Conservation (phyloP, 2,329 filamentous ascomycete species). For the Epichloe sp. region DNA sequence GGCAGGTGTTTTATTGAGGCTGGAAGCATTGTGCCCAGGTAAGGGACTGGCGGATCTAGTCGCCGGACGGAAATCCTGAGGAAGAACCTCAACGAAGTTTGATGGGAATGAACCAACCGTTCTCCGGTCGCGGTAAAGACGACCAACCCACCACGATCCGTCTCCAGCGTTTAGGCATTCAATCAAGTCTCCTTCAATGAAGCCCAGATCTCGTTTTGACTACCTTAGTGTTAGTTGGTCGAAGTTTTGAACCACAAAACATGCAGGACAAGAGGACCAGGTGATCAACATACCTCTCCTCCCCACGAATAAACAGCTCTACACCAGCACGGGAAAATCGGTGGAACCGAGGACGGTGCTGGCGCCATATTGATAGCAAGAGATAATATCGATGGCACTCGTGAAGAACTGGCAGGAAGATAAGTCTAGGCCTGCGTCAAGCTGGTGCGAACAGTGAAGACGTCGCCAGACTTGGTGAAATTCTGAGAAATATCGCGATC, state of each 20-base stretch:
- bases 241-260: neutral
- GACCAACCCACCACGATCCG: conserved; percentile 96
- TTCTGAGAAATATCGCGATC: neutral
- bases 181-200: conserved; percentile 94
- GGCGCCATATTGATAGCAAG: conserved; percentile 32
- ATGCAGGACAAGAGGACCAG: neutral
- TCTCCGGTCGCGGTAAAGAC: conserved; percentile 75
- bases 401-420: neutral
- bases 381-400: neutral
- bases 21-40: conserved; percentile 40
- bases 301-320: conserved; percentile 88
- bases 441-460: neutral
- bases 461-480: neutral
- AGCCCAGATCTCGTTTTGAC: conserved; percentile 88
- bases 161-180: conserved; percentile 97
- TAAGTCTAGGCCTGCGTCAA: neutral
- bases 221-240: conserved; percentile 16
- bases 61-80: conserved; percentile 70
- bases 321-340: conserved; percentile 81
- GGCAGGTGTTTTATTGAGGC: conserved; percentile 39
- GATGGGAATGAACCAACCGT: conserved; percentile 90
- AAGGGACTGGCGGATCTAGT: conserved; percentile 48
- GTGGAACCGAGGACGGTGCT: conserved; percentile 50
- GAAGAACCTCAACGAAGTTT: conserved; percentile 89
- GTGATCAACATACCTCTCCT: conserved; percentile 48